phyloP scores from a whole-genome alignment of 2,329 filamentous ascomycete species.

The Nakataea oryzae region DNA sequence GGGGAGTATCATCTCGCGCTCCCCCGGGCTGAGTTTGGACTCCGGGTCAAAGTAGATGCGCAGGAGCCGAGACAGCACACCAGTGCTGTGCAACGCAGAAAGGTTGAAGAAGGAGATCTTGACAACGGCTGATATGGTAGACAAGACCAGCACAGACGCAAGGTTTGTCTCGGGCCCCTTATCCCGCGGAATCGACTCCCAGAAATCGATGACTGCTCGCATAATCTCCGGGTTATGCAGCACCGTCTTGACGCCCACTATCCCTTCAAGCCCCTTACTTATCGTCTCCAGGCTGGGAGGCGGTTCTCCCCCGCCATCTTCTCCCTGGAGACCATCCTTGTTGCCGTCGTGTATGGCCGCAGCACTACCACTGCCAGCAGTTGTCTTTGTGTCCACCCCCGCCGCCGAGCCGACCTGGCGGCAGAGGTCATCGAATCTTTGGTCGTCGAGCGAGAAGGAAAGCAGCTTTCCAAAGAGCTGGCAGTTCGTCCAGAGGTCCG shows the following conservation, averaged over 20 bases:
- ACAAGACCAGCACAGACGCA: constrained; percentile 54
- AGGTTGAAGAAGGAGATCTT: constrained; percentile 58
- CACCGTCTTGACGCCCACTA: constrained; percentile 38
- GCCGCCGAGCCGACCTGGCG: constrained; percentile 27
- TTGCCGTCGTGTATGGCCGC: not conserved
- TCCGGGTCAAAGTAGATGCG: constrained; percentile 46
- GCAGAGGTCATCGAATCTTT: constrained; percentile 62
- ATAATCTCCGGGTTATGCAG: constrained; percentile 54
- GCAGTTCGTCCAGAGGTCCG: constrained; percentile 56
- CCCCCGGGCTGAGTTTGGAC: constrained; percentile 39
- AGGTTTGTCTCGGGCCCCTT: constrained; percentile 24
- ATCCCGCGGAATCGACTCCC: constrained; percentile 48
- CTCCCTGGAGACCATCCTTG: not conserved
- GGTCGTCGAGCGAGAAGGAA: constrained; percentile 70
- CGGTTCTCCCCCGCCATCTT: not conserved
- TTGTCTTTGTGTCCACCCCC: not conserved
- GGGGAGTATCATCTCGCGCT: constrained; percentile 49
- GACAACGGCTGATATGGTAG: constrained; percentile 48
- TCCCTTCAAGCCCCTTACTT: constrained; percentile 29
- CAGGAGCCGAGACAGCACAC: constrained; percentile 57
- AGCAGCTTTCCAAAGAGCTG: constrained; percentile 77
- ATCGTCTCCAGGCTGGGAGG: constrained; percentile 9
- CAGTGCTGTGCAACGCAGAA: constrained; percentile 60
- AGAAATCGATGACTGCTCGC: constrained; percentile 50
- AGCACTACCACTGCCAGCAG: not conserved